A percentile compares a stretch with the other conserved stretches of the same genome.
phyloP scores from a whole-genome alignment of 768 basidiomycete genomes.

The Lactifluus hygrophoroides region DNA sequence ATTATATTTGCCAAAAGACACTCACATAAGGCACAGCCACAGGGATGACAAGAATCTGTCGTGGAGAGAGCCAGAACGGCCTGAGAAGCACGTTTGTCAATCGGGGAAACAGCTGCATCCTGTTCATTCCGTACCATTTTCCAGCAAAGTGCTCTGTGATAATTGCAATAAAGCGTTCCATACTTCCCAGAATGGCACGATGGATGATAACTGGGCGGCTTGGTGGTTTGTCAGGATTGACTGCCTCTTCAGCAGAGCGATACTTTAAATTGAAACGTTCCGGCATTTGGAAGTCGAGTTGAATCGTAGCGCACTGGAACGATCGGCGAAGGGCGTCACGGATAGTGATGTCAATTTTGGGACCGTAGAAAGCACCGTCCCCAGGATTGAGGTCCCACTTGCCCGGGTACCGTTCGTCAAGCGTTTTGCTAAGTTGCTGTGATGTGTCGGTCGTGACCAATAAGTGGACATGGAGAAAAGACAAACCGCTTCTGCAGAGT shows the following conservation, averaged over 20 bases:
- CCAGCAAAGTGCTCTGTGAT: conserved; percentile 96
- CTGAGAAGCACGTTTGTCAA: conserved; percentile 29
- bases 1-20: conserved; percentile 19
- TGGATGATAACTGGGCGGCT: conserved; percentile 95
- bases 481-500: conserved; percentile 72
- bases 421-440: conserved; percentile 75
- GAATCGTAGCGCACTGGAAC: conserved; percentile 98
- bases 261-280: conserved; percentile 94
- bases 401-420: conserved; percentile 80
- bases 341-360: conserved; percentile 97
- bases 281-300: conserved; percentile 98
- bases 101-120: not conserved
- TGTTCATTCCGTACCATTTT: conserved; percentile 63
- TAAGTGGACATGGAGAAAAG: not conserved
- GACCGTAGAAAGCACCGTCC: conserved; percentile 98
- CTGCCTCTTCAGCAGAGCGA: conserved; percentile 65
- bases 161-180: conserved; percentile 96
- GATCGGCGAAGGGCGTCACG: conserved; percentile 85
- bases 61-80: conserved; percentile 99
- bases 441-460: not conserved
- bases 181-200: conserved; percentile 86
- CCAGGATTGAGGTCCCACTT: conserved; percentile 92
- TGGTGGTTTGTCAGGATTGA: conserved; percentile 44
- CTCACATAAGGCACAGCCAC: conserved; percentile 83
- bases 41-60: conserved; percentile 91